Percentiles rank a stretch among this genome's conserved stretches.
These are phyloP conservation scores for Botryotinia convoluta DNA, from an alignment of 2,329 filamentous ascomycete genomes.

Conservation along the genomic window DNA sequence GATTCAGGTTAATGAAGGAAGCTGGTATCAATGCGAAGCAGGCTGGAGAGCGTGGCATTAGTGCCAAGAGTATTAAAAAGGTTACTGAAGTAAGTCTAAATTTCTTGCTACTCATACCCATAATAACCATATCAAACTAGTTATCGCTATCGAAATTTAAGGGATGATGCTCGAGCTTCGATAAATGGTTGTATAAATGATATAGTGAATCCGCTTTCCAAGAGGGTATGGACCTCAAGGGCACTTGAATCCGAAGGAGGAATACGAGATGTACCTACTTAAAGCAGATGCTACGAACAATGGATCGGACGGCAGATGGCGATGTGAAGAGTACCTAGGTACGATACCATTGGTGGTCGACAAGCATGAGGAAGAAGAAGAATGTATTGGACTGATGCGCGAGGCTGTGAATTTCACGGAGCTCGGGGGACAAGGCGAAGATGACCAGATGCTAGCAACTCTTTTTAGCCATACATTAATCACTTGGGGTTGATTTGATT, in stretches of 20 bases:
- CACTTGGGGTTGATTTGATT: neutral
- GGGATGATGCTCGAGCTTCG: conserved; percentile 9
- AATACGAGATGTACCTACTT: neutral
- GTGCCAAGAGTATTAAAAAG: conserved; percentile 73
- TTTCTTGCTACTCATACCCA: neutral
- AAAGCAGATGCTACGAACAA: neutral
- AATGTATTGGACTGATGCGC: neutral
- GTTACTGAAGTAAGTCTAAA: conserved; percentile 63
- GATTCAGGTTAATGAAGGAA: conserved; percentile 69
- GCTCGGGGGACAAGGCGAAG: neutral
- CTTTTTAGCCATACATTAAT: neutral
- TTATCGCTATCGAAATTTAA: conserved; percentile 19
- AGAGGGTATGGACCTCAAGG: neutral
- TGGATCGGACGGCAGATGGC: neutral
- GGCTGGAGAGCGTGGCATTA: conserved; percentile 68
- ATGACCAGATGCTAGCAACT: neutral
- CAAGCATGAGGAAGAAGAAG: neutral
- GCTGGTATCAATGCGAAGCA: conserved; percentile 73
- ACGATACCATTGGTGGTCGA: neutral
- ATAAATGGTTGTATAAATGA: neutral
- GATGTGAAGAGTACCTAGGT: neutral
- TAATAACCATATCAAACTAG: conserved; percentile 11
- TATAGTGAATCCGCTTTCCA: neutral
- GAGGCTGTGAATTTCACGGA: conserved; percentile 10
- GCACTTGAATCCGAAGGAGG: neutral